Evolutionary conservation across 2,329 filamentous ascomycete genomes (phyloP).

Genomic region (Fusarium sacchari): DNA sequence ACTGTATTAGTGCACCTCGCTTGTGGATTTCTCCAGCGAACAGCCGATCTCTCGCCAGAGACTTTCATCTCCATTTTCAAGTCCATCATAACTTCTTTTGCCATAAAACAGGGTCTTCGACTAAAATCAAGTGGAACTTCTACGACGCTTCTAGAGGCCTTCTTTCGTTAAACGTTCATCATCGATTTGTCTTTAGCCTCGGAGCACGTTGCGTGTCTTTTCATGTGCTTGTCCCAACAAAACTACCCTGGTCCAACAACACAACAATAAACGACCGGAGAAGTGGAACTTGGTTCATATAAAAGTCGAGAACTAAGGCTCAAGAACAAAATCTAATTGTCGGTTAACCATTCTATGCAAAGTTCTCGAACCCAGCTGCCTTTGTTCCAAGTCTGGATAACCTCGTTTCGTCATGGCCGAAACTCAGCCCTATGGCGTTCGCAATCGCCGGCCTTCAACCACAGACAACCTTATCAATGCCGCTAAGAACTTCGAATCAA

Average conservation of each 20-base stretch:
- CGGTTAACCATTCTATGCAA: neutral
- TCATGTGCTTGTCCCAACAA: conserved; percentile 49
- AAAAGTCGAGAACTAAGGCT: conserved; percentile 9
- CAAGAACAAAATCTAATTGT: neutral
- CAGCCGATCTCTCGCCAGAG: neutral
- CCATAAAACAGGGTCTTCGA: conserved; percentile 16
- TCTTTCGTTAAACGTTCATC: neutral
- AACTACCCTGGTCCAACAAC: conserved; percentile 39
- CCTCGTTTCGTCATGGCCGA: conserved; percentile 35
- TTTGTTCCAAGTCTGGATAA: conserved; percentile 7
- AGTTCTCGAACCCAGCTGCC: neutral
- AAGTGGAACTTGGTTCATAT: conserved; percentile 29
- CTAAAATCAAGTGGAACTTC: conserved; percentile 31
- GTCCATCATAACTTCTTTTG: neutral
- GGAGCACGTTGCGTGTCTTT: conserved; percentile 33
- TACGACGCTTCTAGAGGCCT: conserved; percentile 18
- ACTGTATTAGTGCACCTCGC: conserved; percentile 24
- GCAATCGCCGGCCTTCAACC: conserved; percentile 45
- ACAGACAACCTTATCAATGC: conserved; percentile 42
- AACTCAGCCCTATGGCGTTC: conserved; percentile 30
- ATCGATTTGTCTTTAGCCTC: conserved; percentile 34
- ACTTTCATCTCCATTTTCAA: neutral
- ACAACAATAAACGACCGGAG: conserved; percentile 21
- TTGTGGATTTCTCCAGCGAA: conserved; percentile 9
- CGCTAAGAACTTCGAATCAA: conserved; percentile 49